These are phyloP conservation scores for Blastomyces silverae DNA, from an alignment of 2,329 filamentous ascomycete genomes.

Conservation along the genomic window DNA sequence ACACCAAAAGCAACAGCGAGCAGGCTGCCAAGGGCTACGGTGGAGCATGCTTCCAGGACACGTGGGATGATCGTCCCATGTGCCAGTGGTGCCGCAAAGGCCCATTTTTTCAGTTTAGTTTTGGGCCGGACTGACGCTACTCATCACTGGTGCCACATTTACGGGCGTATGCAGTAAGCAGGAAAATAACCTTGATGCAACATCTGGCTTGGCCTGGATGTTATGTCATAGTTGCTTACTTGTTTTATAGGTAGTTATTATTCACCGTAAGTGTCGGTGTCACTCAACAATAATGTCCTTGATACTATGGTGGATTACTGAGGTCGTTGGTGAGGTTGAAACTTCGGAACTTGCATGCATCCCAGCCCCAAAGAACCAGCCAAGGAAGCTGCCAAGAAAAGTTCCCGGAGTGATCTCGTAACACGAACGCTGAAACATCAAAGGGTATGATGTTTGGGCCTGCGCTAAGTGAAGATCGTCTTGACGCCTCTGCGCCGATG, in stretches of 20 bases:
- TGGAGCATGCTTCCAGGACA: conserved; percentile 9
- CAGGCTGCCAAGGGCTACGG: no score
- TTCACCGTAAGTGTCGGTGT: no score
- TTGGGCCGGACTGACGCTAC: conserved; percentile 3
- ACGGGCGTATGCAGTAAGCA: conserved; percentile 1
- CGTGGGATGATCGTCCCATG: conserved; percentile 15
- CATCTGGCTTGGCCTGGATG: background rate
- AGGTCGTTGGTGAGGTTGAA: background rate
- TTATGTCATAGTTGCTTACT: background rate
- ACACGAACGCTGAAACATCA: conserved; percentile 11
- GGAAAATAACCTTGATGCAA: background rate
- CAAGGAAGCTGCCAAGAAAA: conserved; percentile 2
- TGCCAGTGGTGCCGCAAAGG: conserved; percentile 13
- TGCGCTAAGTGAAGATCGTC: conserved; percentile 9
- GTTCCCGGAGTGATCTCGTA: background rate
- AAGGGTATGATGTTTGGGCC: conserved; percentile 1
- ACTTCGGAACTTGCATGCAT: background rate
- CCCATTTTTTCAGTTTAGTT: conserved; percentile 12
- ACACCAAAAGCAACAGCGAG: background rate
- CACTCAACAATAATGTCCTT: background rate
- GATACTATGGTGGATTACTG: background rate
- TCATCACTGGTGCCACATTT: conserved; percentile 9
- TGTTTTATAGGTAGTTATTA: background rate
- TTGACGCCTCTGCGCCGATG: conserved; percentile 2
- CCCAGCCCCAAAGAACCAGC: background rate